Evolutionary conservation across 805 yeast species (phyloP), one percentile per base, ranked within the genome.

Genomic region (Yamadazyma insecticola): DNA sequence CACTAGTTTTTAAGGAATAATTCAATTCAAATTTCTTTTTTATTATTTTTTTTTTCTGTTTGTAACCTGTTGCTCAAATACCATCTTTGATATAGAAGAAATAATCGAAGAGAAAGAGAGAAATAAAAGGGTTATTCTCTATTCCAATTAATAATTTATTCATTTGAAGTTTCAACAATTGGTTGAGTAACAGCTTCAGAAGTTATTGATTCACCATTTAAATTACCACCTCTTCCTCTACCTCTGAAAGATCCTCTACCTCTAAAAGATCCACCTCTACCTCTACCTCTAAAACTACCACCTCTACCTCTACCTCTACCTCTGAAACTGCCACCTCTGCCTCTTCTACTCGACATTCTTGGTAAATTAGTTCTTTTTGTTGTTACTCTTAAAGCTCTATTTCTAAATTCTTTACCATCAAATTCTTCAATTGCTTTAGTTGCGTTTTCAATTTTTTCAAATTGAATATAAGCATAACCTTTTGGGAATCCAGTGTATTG

Each of bases 381-480:
- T 25, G 63, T 54, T 2, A 76, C 76, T 25, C 57, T 57, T 20
- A 79, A 57, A 15, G 53, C 63, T 35, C 78, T 60, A 1, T 68
- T 75, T 25, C 67, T 60, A 33, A 79, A 59, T 20, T 47, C 53
- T 6, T 62, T 37, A 6, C 67, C 74, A 35, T 68, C 57, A 21
- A 70, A 43, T 16, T 47, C 55, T 8, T 45, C 48, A 27, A 78
- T 50, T 1, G 87, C 84, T 17, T 52, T 52, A 5, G 50, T 44
- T 5, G 72, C 78, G 11, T 70, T 54, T 5, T 57, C 68, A 4
- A 40, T 37, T 6, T 50, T 44, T 10, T 65, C 69, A 46, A 76
- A 80, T 42, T 81, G 78, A 19, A 80, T 61, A 42, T 76, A 80
- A 1, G 84, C 86, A 47, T 73, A 76, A 2, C 84, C 85, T 40